phyloP scores from a whole-genome alignment of 371 early-diverging fungal genomes.

The Phascolomyces articulosus region DNA sequence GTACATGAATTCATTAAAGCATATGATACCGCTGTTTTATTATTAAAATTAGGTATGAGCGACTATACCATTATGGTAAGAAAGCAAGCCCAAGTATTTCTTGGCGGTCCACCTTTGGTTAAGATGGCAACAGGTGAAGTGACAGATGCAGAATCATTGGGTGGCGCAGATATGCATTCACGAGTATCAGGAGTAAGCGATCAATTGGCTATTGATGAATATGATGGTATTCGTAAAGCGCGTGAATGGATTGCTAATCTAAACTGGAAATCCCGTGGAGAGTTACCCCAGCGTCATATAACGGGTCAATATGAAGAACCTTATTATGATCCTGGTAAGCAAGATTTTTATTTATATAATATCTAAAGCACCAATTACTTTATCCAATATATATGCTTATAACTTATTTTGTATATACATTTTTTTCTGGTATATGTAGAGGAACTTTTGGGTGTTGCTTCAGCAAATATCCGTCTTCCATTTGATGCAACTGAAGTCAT shows the following conservation, averaged over 20 bases:
- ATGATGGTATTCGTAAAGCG: constrained; percentile 63
- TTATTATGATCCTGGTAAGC: constrained; percentile 49
- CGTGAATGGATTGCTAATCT: constrained; percentile 68
- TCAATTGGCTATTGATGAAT: constrained; percentile 66
- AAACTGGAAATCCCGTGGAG: constrained; percentile 64
- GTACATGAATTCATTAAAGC: background rate
- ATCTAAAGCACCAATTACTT: too few relatives aligned
- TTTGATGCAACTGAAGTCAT: constrained; percentile 75
- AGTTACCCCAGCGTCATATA: constrained; percentile 54
- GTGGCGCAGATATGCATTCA: constrained; percentile 80
- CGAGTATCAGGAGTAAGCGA: constrained; percentile 68
- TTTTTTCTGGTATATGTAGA: constrained; percentile 23
- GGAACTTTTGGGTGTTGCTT: constrained; percentile 67
- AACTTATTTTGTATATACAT: background rate
- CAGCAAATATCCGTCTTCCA: constrained; percentile 66
- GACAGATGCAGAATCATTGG: constrained; percentile 71
- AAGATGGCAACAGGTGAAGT: constrained; percentile 80
- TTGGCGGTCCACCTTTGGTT: constrained; percentile 81
- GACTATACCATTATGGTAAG: constrained; percentile 79
- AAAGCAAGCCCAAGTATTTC: constrained; percentile 74
- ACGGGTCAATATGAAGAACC: constrained; percentile 59
- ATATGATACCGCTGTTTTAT: background rate
- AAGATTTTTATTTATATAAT: background rate
- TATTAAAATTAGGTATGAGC: constrained; percentile 53
- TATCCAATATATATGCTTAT: background rate